Conservation (phyloP, 257 asterid species). For the Solanum boliviense region DNA sequence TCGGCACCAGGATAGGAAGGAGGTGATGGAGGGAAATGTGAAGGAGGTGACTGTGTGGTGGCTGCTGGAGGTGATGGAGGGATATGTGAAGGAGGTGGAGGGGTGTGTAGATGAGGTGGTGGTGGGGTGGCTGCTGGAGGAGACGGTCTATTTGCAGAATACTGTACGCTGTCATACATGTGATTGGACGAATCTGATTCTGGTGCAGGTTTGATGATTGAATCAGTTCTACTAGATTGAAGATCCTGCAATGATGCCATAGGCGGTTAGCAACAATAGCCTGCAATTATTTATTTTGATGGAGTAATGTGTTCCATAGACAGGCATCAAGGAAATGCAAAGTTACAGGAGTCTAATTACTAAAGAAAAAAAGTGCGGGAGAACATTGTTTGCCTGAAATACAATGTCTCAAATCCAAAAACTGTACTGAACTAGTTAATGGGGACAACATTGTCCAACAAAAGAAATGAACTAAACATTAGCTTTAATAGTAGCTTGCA, state of each 20-base stretch:
- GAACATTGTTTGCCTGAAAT: neutral
- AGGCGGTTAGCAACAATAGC: neutral
- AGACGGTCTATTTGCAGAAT: conserved; percentile 20
- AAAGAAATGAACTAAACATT: neutral
- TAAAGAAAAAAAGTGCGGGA: neutral
- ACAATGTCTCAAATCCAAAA: neutral
- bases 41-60: conserved; percentile 26
- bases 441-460: neutral
- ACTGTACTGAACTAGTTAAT: neutral
- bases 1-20: conserved; percentile 5
- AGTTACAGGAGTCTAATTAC: neutral
- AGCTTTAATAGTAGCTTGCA: neutral
- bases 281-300: neutral
- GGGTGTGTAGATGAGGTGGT: conserved; percentile 14
- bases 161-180: conserved; percentile 18
- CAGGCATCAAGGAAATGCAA: neutral
- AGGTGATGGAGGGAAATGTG: conserved; percentile 14
- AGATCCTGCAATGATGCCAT: conserved; percentile 39
- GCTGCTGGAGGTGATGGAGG: conserved; percentile 17
- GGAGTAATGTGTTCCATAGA: neutral
- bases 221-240: conserved; percentile 27
- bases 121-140: conserved; percentile 22
- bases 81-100: conserved; percentile 11
- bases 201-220: conserved; percentile 14
- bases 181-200: conserved; percentile 10